Percentiles rank a stretch among this genome's conserved stretches.
These are phyloP conservation scores for Allium fistulosum DNA, from an alignment of 106 monocot species.

Conservation along the genomic window DNA sequence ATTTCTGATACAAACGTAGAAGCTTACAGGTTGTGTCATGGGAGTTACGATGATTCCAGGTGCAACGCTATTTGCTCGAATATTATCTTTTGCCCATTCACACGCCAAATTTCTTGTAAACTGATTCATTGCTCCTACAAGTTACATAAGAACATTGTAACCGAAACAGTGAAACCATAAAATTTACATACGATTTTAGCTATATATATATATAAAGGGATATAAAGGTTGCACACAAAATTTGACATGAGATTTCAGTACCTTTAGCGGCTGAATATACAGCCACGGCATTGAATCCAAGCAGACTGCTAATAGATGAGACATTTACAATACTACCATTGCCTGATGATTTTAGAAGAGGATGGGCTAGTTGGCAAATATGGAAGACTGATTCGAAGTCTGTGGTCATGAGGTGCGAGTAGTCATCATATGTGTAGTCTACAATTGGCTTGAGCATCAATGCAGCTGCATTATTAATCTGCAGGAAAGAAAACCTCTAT, in stretches of 20 bases:
- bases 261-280: background rate
- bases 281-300: background rate
- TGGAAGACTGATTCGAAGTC: slow-evolving; percentile 26
- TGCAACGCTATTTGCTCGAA: background rate
- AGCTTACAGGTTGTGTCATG: background rate
- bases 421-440: background rate
- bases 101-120: background rate
- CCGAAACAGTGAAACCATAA: background rate
- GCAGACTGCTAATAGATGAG: background rate
- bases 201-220: too few species aligned
- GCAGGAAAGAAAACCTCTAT: background rate
- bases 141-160: too few species aligned
- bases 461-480: slow-evolving; percentile 4
- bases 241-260: background rate
- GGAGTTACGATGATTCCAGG: background rate
- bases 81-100: too few species aligned
- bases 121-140: background rate
- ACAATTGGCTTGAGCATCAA: background rate
- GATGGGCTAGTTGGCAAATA: slow-evolving; percentile 19
- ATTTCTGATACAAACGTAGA: background rate
- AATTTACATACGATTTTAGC: background rate
- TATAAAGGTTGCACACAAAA: too few species aligned
- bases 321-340: slow-evolving; percentile 3
- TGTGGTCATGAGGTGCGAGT: slow-evolving; percentile 1
- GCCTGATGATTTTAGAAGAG: slow-evolving; percentile 20